Evolutionary conservation across 148 eudicot genomes (phyloP).

Genomic region (Talinum fruticosum): DNA sequence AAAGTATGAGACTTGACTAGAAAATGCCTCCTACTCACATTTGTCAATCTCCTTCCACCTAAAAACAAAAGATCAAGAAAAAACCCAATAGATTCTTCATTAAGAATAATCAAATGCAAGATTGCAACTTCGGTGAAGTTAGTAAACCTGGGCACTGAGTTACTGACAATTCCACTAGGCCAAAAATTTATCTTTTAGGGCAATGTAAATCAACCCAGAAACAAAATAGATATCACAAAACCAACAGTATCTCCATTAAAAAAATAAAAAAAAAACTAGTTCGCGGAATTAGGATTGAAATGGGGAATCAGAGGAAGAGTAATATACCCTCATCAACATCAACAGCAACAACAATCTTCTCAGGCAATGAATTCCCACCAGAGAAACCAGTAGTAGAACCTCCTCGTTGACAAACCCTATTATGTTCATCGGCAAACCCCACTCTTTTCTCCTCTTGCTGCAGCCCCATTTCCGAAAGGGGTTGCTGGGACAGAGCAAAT

Average conservation of each 20-base stretch:
- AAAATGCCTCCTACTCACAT: too few relatives aligned
- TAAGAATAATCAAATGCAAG: background rate
- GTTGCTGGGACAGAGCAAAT: constrained; percentile 25
- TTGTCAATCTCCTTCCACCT: background rate
- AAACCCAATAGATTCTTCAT: background rate
- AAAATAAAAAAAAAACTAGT: background rate
- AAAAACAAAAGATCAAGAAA: background rate
- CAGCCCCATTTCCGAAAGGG: constrained; percentile 16
- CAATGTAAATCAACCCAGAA: background rate
- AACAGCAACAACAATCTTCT: constrained; percentile 66
- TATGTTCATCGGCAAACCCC: constrained; percentile 16
- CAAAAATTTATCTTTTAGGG: background rate
- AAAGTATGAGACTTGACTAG: background rate
- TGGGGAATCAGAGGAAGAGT: background rate
- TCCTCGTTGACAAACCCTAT: constrained; percentile 18
- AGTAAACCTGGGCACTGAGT: background rate
- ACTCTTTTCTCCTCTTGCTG: constrained; percentile 22
- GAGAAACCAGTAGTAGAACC: constrained; percentile 24
- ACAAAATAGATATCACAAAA: background rate
- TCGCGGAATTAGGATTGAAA: background rate
- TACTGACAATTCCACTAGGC: background rate
- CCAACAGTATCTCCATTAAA: background rate
- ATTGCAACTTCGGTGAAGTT: background rate
- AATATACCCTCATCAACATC: constrained; percentile 83
- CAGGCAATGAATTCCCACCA: constrained; percentile 30